Evolutionary conservation across 805 yeast genomes (phyloP), one percentile per base, ranked within the genome.

Genomic region (Ogataea pignaliae): DNA sequence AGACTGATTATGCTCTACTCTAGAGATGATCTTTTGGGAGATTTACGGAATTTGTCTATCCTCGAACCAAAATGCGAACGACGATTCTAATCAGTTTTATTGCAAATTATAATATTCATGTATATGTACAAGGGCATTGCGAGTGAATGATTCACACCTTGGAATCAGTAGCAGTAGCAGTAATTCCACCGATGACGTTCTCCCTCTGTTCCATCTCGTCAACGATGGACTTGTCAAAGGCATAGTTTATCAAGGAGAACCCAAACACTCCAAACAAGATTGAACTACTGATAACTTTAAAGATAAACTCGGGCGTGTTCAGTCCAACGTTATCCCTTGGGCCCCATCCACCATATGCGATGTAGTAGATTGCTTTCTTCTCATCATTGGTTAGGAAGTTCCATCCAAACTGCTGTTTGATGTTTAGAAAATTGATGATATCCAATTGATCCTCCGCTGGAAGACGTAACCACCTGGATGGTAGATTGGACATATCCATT

Each of bases 271-370:
- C 56, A 43, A 66, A 66, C 34, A 66, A 45, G 3, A 66, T 51
- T 31, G 61, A 53, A 32, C 58, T 62, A 1, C 68, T 54, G 56
- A 66, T 54, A 30, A 63, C 41, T 32, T 56, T 59, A 52, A 66
- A 65, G 2, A 64, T 51, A 40, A 63, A 45, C 43, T 66, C 70
- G 1, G 69, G 63, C 2, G 53, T 28, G 18, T 52, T 63, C 56
- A 66, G 45, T 3, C 45, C 31, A 8, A 46, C 46, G 4, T 33
- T 34, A 43, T 67, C 70, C 62, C 85, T 69, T 48, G 84, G 79
- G 15, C 85, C 85, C 84, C 84, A 79, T 49, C 69, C 71, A 18
- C 85, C 85, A 53, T 76, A 79, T 17, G 81, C 73, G 44, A 79
- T 73, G 61, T 71, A 78, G 60, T 75, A 76, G 17, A 78, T 76